phyloP scores from a whole-genome alignment of 768 basidiomycete species.

The Hydnomerulius pinastri region DNA sequence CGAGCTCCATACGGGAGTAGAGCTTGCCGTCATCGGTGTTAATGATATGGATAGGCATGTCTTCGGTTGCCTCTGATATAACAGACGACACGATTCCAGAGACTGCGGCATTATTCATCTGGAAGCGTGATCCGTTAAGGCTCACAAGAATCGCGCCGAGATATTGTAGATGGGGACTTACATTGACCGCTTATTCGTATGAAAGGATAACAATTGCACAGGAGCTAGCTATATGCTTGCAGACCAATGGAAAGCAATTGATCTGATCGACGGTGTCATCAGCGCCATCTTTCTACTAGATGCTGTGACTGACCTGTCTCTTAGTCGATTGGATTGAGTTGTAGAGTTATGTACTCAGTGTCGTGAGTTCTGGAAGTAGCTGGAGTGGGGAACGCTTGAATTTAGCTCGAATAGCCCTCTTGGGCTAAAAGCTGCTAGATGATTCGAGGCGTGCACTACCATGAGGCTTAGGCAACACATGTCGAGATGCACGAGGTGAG shows the following conservation, averaged over 20 bases:
- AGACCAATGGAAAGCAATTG: too few species aligned
- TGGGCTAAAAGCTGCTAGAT: background rate
- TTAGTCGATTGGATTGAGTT: background rate
- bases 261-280: too few species aligned
- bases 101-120: background rate
- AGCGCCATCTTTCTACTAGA: background rate
- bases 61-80: background rate
- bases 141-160: background rate
- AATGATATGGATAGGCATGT: conserved; percentile 1
- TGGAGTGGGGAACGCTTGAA: background rate
- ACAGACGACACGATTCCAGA: background rate
- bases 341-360: background rate
- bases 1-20: background rate
- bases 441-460: background rate
- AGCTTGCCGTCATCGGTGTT: conserved; percentile 8
- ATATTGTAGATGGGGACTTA: background rate
- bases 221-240: background rate
- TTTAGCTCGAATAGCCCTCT: background rate
- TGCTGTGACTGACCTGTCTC: background rate
- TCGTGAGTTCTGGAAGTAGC: background rate
- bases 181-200: background rate
- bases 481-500: background rate
- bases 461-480: background rate
- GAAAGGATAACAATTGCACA: background rate
- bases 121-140: background rate